Evolutionary conservation across 352 stramenopile species (phyloP), one percentile per base, ranked within the genome.

Genomic region (Phytophthora aleatoria): DNA sequence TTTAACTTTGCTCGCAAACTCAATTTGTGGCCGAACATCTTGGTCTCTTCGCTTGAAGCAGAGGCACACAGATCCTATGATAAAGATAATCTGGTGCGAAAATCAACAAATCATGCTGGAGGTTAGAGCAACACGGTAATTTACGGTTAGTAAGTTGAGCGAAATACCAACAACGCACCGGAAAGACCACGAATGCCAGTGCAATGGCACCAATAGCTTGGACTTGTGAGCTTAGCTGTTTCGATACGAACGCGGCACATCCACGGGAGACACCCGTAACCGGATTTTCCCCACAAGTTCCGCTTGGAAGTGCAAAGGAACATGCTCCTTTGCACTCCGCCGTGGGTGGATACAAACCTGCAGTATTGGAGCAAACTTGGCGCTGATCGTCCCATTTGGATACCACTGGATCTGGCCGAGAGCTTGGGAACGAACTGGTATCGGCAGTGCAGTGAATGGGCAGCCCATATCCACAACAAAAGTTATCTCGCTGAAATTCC

Each of bases 31-130:
- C n/a, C 82, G 53, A 15, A 91, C 83, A 45, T 91, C 85, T 64
- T 89, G 70, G 44, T 94, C 83, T 42, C 84, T 62, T 36, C 85
- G 75, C 64, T 94, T 92, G 30, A 89, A 81, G 57, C 84, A 89
- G 13, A 94, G 71, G 39, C 81, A 91, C 2, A 90, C 2, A 0
- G 81, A 85, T 26, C 53, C 61, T 9, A 87, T 2, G 6, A 89
- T 52, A 54, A 87, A 90, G 12, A 62, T 5, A 11, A 87, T 72
- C 81, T 91, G 26, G 20, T 20, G 3, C 9, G n/a, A 11, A 42
- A 42, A 13, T 11, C n/a, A 3, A 31, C 4, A 30, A 30, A 6
- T 26, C 7, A 8, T 28, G 13, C 2, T 31, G 3, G 27, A 3
- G 2, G 16, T 49, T 49, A 49, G 41, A 3, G 28, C 41, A 30